phyloP scores from a whole-genome alignment of 83 land plant genomes.

The Diphasiastrum complanatum region DNA sequence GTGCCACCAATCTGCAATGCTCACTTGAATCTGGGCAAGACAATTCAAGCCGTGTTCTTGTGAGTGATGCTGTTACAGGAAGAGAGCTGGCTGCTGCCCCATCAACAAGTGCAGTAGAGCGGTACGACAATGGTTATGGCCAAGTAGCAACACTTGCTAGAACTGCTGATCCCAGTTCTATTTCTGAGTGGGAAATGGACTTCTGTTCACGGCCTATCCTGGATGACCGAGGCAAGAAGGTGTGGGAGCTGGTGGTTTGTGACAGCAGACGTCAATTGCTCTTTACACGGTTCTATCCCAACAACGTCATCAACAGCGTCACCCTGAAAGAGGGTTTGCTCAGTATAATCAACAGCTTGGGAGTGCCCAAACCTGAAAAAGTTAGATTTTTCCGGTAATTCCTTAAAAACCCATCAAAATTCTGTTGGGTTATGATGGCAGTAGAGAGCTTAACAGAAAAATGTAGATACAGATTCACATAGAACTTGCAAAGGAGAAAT shows the following conservation, averaged over 20 bases:
- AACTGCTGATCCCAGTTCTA: slow-evolving; percentile 45
- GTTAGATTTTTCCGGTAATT: slow-evolving; percentile 88
- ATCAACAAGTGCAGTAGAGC: too few relatives aligned
- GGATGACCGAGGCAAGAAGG: slow-evolving; percentile 87
- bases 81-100: too few relatives aligned
- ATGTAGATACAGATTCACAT: too few relatives aligned
- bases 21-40: too few relatives aligned
- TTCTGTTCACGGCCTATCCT: slow-evolving; percentile 92
- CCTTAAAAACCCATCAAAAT: background rate
- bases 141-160: slow-evolving; percentile 16
- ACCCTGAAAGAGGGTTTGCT: slow-evolving; percentile 71
- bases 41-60: too few relatives aligned
- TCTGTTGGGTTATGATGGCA: too few relatives aligned
- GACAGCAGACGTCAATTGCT: slow-evolving; percentile 65
- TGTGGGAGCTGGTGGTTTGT: slow-evolving; percentile 95
- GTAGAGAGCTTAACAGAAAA: too few relatives aligned
- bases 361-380: slow-evolving; percentile 73
- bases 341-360: slow-evolving; percentile 50
- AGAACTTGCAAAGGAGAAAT: too few relatives aligned
- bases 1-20: too few relatives aligned
- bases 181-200: slow-evolving; percentile 86
- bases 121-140: slow-evolving; percentile 12
- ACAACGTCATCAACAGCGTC: slow-evolving; percentile 91
- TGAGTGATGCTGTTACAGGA: too few relatives aligned
- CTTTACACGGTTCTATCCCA: slow-evolving; percentile 79